These are phyloP conservation scores for Leucoagaricus sp. DNA, from an alignment of 1,284 basidiomycete genomes.

Conservation along the genomic window DNA sequence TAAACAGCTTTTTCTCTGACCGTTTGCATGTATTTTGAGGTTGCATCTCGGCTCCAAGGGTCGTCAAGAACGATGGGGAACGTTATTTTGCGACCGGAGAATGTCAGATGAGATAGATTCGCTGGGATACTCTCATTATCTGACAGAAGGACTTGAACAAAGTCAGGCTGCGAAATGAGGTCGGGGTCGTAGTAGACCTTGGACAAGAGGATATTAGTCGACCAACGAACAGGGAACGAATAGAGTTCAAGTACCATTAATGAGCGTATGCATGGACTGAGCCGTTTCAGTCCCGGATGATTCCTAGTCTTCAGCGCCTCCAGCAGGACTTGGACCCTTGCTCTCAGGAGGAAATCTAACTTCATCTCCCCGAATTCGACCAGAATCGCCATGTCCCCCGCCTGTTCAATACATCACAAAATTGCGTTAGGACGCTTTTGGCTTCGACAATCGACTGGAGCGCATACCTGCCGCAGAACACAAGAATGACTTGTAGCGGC, in stretches of 20 bases:
- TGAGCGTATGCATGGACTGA: slow-evolving; percentile 59
- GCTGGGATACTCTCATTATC: slow-evolving; percentile 41
- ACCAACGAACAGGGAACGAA: background rate
- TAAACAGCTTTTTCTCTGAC: slow-evolving; percentile 62
- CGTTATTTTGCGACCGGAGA: slow-evolving; percentile 53
- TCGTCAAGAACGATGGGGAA: slow-evolving; percentile 70
- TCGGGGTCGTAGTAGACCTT: slow-evolving; percentile 54
- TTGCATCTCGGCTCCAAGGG: slow-evolving; percentile 54
- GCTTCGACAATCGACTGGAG: background rate
- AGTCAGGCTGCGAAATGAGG: slow-evolving; percentile 37
- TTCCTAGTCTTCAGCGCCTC: slow-evolving; percentile 34
- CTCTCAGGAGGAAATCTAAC: slow-evolving; percentile 51
- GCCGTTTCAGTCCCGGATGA: slow-evolving; percentile 41
- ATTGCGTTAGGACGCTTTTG: background rate
- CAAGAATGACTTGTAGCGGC: slow-evolving; percentile 20
- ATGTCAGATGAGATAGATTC: slow-evolving; percentile 41
- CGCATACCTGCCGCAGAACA: slow-evolving; percentile 47
- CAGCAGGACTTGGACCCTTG: slow-evolving; percentile 59
- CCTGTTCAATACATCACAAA: slow-evolving; percentile 30
- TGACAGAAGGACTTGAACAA: slow-evolving; percentile 42
- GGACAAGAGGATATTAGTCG: background rate
- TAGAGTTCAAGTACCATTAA: slow-evolving; percentile 43
- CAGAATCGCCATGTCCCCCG: slow-evolving; percentile 57
- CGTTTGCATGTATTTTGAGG: slow-evolving; percentile 57
- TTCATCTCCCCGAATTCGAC: slow-evolving; percentile 58